phyloP scores from a whole-genome alignment of 208 protist species.

The Leishmania turanica region DNA sequence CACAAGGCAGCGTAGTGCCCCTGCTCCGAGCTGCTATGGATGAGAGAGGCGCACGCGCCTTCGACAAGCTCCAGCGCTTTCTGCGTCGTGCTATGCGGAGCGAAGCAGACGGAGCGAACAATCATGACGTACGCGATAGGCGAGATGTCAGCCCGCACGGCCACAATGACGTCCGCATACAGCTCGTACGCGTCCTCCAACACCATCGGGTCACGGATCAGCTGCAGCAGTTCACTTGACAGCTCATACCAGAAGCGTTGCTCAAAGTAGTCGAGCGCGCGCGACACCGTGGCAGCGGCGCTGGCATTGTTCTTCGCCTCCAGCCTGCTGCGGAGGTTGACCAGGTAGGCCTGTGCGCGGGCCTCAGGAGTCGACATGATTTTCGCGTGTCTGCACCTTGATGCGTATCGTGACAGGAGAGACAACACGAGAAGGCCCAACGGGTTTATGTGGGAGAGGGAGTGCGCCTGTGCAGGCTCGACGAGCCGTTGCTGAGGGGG shows the following conservation, averaged over 20 bases:
- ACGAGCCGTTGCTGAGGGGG: background rate
- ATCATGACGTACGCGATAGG: constrained; percentile 88
- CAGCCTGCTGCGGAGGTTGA: constrained; percentile 41
- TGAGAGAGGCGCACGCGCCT: constrained; percentile 52
- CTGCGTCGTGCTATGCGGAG: constrained; percentile 61
- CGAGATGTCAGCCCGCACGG: constrained; percentile 79
- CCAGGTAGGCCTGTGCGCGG: constrained; percentile 48
- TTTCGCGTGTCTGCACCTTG: constrained; percentile 8
- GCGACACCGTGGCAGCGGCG: constrained; percentile 47
- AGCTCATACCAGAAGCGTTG: constrained; percentile 80
- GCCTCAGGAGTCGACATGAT: constrained; percentile 40
- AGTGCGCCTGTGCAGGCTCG: background rate
- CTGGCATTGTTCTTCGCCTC: constrained; percentile 30
- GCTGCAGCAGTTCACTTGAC: constrained; percentile 60
- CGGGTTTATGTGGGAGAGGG: background rate
- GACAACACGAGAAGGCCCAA: background rate
- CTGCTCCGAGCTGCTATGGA: constrained; percentile 50
- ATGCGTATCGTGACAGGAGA: background rate
- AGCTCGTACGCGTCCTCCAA: constrained; percentile 71
- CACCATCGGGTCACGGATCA: constrained; percentile 65
- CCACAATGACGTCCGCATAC: constrained; percentile 67
- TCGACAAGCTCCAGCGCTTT: constrained; percentile 73
- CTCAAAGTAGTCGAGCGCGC: constrained; percentile 42
- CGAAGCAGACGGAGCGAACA: constrained; percentile 75
- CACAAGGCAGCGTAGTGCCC: constrained; percentile 69